Percentiles rank a stretch among this genome's conserved stretches.
These are phyloP conservation scores for Vitis hybrid DNA, from an alignment of 177 flowering plant genomes.

Conservation along the genomic window DNA sequence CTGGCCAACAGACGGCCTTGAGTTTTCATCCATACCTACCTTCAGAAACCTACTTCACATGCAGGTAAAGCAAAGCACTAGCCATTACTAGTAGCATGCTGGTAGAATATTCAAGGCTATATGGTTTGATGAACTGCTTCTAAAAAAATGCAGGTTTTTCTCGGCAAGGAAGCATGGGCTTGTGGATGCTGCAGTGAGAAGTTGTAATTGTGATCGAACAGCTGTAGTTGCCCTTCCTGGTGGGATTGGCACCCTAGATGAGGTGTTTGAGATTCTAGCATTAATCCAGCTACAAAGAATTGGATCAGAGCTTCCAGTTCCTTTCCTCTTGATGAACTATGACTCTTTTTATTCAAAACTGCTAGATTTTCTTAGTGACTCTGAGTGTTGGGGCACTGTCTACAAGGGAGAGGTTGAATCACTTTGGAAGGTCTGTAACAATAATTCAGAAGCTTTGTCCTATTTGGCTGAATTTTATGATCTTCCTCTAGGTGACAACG, in stretches of 20 bases:
- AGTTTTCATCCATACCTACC: slow-evolving; percentile 86
- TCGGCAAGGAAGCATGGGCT: slow-evolving; percentile 94
- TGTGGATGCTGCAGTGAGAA: slow-evolving; percentile 85
- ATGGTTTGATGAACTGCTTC: not conserved
- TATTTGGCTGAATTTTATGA: slow-evolving; percentile 65
- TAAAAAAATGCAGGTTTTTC: slow-evolving; percentile 62
- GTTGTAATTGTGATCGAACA: slow-evolving; percentile 52
- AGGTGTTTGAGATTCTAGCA: slow-evolving; percentile 81
- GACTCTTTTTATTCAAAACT: slow-evolving; percentile 81
- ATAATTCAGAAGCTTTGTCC: slow-evolving; percentile 71
- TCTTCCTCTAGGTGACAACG: slow-evolving; percentile 22
- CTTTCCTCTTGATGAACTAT: slow-evolving; percentile 89
- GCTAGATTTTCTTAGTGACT: slow-evolving; percentile 65
- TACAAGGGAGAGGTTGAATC: slow-evolving; percentile 72
- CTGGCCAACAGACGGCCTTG: slow-evolving; percentile 85
- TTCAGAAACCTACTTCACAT: slow-evolving; percentile 71
- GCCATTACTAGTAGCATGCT: not conserved
- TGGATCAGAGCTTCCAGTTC: slow-evolving; percentile 81
- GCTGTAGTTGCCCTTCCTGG: slow-evolving; percentile 89
- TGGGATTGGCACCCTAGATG: slow-evolving; percentile 91
- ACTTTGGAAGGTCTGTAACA: slow-evolving; percentile 70
- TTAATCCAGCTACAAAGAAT: slow-evolving; percentile 83
- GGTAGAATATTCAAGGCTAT: not conserved
- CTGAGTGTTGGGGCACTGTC: slow-evolving; percentile 68
- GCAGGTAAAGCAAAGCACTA: slow-evolving; percentile 56